phyloP scores from a whole-genome alignment of 225 moss, liverwort and hornwort genomes.

The Anthoceros angustus region DNA sequence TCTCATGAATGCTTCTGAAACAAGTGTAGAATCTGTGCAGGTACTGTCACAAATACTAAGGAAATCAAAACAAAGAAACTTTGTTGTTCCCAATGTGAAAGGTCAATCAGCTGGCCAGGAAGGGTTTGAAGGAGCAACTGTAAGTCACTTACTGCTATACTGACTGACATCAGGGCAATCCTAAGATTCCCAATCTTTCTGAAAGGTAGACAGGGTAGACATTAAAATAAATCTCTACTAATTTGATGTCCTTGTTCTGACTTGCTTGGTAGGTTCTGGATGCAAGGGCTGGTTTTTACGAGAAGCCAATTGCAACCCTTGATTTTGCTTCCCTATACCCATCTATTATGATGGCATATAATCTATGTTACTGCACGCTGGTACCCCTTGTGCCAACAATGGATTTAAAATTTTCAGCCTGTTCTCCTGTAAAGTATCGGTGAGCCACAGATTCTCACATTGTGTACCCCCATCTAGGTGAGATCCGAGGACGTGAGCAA shows the following conservation, averaged over 20 bases:
- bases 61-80: conserved; percentile 60
- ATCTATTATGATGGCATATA: conserved; percentile 99
- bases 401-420: neutral
- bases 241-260: neutral
- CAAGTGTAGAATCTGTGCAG: conserved; percentile 19
- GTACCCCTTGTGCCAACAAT: conserved; percentile 17
- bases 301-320: conserved; percentile 96
- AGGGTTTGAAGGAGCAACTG: conserved; percentile 93
- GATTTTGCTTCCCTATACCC: conserved; percentile 99
- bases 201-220: neutral
- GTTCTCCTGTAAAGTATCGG: neutral
- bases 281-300: conserved; percentile 85
- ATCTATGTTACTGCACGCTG: conserved; percentile 94
- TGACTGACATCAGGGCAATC: neutral
- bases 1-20: neutral
- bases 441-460: neutral
- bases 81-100: conserved; percentile 71
- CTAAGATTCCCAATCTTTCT: neutral
- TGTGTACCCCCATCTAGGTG: conserved; percentile 22
- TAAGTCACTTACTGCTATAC: conserved; percentile 17
- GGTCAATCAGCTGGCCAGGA: conserved; percentile 69
- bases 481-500: conserved; percentile 65
- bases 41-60: conserved; percentile 84
- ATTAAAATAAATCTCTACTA: neutral
- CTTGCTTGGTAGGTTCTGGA: conserved; percentile 4